These are phyloP conservation scores for Acacia melanoxylon DNA, from an alignment of 306 rosid species.

Conservation along the genomic window DNA sequence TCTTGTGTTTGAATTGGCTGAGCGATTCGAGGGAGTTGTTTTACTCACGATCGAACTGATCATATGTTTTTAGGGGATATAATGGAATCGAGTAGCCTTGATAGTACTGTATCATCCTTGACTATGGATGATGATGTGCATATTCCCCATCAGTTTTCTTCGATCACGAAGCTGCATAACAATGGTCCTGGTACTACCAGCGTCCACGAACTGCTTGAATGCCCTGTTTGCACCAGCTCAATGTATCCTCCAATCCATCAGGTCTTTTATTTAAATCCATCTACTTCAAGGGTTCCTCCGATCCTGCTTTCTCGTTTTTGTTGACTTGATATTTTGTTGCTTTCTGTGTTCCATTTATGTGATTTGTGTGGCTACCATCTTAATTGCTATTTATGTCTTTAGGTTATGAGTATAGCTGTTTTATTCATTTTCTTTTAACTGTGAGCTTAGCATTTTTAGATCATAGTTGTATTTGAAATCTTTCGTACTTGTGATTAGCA, in stretches of 20 bases:
- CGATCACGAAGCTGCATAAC: constrained; percentile 45
- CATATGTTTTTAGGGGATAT: constrained; percentile 12
- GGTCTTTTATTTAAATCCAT: constrained; percentile 37
- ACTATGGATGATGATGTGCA: constrained; percentile 49
- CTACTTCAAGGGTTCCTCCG: constrained; percentile 21
- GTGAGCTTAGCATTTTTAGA: background rate
- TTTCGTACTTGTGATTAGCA: background rate
- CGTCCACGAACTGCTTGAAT: constrained; percentile 67
- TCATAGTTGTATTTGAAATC: background rate
- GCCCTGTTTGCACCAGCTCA: constrained; percentile 68
- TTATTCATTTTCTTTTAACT: background rate
- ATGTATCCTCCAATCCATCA: constrained; percentile 80
- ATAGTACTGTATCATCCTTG: constrained; percentile 37
- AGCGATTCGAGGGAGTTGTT: background rate
- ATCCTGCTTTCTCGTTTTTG: background rate
- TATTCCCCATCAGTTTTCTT: constrained; percentile 38
- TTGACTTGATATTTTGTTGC: background rate
- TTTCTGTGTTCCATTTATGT: background rate
- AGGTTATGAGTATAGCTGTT: background rate
- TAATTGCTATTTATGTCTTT: background rate
- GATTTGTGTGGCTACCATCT: background rate
- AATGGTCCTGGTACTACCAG: constrained; percentile 42
- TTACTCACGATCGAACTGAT: background rate
- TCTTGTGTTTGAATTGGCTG: background rate
- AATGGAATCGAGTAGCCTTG: constrained; percentile 48